Evolutionary conservation across 1,284 basidiomycete genomes (phyloP).

Genomic region (Trichosporon asahii): DNA sequence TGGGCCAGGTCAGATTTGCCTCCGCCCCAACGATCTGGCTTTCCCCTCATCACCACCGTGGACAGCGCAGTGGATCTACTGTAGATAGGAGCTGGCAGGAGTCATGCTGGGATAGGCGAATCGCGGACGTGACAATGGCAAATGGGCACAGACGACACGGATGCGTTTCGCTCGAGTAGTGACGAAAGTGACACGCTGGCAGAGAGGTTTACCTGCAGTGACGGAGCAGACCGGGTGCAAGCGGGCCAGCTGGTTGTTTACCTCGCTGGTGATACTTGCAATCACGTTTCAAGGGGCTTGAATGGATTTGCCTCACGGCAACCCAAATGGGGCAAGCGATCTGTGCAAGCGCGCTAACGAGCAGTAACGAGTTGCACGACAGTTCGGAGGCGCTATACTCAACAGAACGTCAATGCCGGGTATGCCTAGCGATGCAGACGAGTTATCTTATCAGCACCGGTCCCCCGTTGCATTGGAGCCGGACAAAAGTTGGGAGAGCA

Average conservation of each 20-base stretch:
- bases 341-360: not conserved
- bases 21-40: not conserved
- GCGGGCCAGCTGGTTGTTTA: too few relatives aligned
- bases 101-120: not conserved
- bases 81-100: not conserved
- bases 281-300: not conserved
- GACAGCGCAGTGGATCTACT: not conserved
- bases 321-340: not conserved
- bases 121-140: not conserved
- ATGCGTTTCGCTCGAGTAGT: not conserved
- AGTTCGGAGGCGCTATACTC: too few relatives aligned
- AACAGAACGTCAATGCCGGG: not conserved
- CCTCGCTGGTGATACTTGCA: not conserved
- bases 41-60: not conserved
- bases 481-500: not conserved
- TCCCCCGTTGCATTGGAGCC: not conserved
- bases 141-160: not conserved
- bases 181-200: not conserved
- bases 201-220: not conserved
- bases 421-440: not conserved
- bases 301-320: too few relatives aligned
- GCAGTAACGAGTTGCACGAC: not conserved
- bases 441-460: not conserved
- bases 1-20: not conserved
- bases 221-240: not conserved